These are phyloP conservation scores for Madurella mycetomatis DNA, from an alignment of 2,329 filamentous ascomycete species.

Conservation along the genomic window DNA sequence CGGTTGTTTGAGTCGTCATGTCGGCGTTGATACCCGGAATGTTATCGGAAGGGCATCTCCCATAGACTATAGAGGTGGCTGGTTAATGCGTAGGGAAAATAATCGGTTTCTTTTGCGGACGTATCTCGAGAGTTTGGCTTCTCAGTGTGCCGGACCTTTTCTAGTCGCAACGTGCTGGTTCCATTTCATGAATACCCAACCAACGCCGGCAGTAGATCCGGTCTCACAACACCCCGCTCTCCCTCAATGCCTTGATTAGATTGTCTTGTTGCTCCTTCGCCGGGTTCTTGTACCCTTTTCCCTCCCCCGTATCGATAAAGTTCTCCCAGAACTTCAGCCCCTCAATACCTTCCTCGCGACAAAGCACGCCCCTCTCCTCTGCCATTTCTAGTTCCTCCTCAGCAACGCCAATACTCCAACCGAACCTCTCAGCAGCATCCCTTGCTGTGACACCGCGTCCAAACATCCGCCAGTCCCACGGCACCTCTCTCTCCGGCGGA, in stretches of 20 bases:
- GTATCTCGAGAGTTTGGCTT: neutral
- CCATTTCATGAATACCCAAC: neutral
- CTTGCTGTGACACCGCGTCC: slow-evolving; percentile 85
- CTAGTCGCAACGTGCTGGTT: no score
- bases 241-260: slow-evolving; percentile 41
- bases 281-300: slow-evolving; percentile 29
- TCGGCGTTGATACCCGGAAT: slow-evolving; percentile 3
- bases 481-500: slow-evolving; percentile 58
- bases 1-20: neutral
- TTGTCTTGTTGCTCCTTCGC: slow-evolving; percentile 37
- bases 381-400: slow-evolving; percentile 96
- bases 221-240: slow-evolving; percentile 37
- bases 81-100: slow-evolving; percentile 1
- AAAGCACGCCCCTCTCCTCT: slow-evolving; percentile 81
- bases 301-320: slow-evolving; percentile 48
- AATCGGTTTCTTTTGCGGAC: neutral
- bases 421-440: slow-evolving; percentile 83
- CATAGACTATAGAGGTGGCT: slow-evolving; percentile 5
- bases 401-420: slow-evolving; percentile 95
- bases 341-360: slow-evolving; percentile 87
- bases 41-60: slow-evolving; percentile 4
- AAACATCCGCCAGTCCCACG: slow-evolving; percentile 73
- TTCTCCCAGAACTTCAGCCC: slow-evolving; percentile 95
- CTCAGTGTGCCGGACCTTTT: neutral
- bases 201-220: neutral